Evolutionary conservation across 2,329 filamentous ascomycete genomes (phyloP), one percentile per base, ranked within the genome.

Genomic region (Knufia petricola): DNA sequence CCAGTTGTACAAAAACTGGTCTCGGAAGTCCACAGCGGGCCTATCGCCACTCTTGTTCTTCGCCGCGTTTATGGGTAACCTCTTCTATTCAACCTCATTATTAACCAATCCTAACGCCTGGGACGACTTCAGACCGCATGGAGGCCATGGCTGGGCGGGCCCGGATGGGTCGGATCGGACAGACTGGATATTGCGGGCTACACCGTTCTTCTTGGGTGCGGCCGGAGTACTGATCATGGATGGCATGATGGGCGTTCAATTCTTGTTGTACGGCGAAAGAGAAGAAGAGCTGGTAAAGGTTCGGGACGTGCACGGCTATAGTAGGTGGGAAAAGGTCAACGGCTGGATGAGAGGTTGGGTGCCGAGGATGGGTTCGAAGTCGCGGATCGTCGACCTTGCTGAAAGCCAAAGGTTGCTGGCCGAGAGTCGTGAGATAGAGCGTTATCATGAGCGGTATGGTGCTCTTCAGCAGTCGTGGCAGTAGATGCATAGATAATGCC

Each of bases 321-420:
- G 62, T 49, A 68, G 69, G 45, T 82, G 78, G 79, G 67, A 70
- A 34, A 66, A 70, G 23, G 77, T 81, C 4, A 77, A 69, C 49
- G 79, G 79, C 8, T 82, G 77, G 77, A 81, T 82, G 78, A 70
- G 78, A 51, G 79, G 79, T 2, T 82, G 79, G 79, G 73, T 81
- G 30, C 79, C 79, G 1, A 71, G 66, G 47, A 69, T 69, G 15
- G 65, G 72, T 21, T 65, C 66, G 17, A 65, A 67, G 26, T 58
- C 60, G 23, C 60, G 59, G 46, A 60, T 60, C 28, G 56, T 59
- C 4, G 53, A 56, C 43, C 37, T 60, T 42, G 57, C 50, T n/a
- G 54, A 59, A 39, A 56, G 55, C 23, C 56, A 59, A 45, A 51
- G 56, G 13, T 43, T 59, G 24, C 28, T 59, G 36, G 36, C 46